phyloP scores from a whole-genome alignment of 106 monocot species.

The Dendrobium chrysotoxum region DNA sequence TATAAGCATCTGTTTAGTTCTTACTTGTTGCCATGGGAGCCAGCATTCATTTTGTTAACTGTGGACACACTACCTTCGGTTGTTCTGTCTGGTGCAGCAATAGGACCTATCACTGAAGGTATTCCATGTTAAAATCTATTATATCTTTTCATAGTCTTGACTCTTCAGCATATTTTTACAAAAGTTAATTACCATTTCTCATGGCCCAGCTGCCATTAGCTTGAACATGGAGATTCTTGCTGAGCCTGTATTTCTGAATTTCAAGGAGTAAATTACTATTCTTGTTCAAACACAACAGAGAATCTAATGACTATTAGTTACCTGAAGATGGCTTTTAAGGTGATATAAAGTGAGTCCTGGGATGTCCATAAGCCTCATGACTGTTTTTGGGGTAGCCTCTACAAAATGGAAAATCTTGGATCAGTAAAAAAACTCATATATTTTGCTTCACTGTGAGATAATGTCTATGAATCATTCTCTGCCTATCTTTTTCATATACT shows the following conservation, averaged over 20 bases:
- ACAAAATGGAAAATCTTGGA: conserved; percentile 6
- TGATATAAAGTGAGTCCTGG: conserved; percentile 89
- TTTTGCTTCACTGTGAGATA: background rate
- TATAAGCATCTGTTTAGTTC: background rate
- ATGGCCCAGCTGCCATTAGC: conserved; percentile 18
- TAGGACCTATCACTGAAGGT: conserved; percentile 17
- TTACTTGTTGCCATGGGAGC: conserved; percentile 50
- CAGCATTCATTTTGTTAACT: conserved; percentile 12
- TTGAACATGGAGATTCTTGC: conserved; percentile 67
- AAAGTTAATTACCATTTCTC: conserved; percentile 37
- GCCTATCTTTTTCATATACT: conserved; percentile 8
- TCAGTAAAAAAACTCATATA: background rate
- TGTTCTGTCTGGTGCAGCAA: conserved; percentile 18
- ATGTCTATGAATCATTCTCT: background rate
- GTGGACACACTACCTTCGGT: conserved; percentile 18
- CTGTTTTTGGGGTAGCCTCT: conserved; percentile 92
- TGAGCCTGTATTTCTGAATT: conserved; percentile 70
- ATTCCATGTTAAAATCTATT: background rate
- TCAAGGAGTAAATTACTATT: background rate
- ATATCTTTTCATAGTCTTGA: background rate
- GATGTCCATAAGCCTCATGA: conserved; percentile 93
- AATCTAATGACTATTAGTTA: conserved; percentile 6
- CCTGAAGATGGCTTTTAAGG: conserved; percentile 92
- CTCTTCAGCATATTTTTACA: background rate
- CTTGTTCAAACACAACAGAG: background rate